Base-by-base conservation (phyloP, 805 yeast genomes). In the Pichia ethanolica region DNA sequence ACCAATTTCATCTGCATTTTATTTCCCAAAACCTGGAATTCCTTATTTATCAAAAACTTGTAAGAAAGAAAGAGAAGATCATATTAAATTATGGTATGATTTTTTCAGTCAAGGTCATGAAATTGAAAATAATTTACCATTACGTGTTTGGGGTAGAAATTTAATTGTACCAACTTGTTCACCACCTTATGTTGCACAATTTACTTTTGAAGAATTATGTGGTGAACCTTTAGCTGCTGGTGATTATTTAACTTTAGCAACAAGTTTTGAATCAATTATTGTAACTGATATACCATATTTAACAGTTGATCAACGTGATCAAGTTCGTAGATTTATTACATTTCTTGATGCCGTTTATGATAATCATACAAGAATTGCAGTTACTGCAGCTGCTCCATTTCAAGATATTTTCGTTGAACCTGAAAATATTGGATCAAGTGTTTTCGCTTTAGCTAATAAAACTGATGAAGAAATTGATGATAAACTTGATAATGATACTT, bases 341-440 rank as follows among this genome's bases (percentile, higher is more conserved):
- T 93, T 93, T 59, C 68, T 93, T 48, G 99, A 93, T 65, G 97
- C 99, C 0, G 95, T 90, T 5, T 93, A 93, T 64, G 98, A 93
- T 65, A 84, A 84, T 48, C 90, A 88, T 57, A 86, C 95, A 9
- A 77, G 89, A 60, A 69, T 93, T 13, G 96, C 96, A 1, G 91
- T 89, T 35, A 89, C 97, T 0, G 84, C 89, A 0, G 96, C 86
- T 1, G 90, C 89, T 9, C 84, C 89, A 26, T 91, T 89, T 62
- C 80, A 81, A 42, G 84, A 85, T 52, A 75, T 93, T 45, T 90
- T 93, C 66, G 95, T 87, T 14, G 96, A 89, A 58, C 86, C 89
- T 1, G 87, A 83, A 56, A 77, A 73, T 56, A 64, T 78, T 8
- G 75, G 72, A 44, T 70, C 71, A 45, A 73, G 77, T 49, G 58